Evolutionary conservation across 805 yeast genomes (phyloP).

Genomic region (Candida stauntonica): DNA sequence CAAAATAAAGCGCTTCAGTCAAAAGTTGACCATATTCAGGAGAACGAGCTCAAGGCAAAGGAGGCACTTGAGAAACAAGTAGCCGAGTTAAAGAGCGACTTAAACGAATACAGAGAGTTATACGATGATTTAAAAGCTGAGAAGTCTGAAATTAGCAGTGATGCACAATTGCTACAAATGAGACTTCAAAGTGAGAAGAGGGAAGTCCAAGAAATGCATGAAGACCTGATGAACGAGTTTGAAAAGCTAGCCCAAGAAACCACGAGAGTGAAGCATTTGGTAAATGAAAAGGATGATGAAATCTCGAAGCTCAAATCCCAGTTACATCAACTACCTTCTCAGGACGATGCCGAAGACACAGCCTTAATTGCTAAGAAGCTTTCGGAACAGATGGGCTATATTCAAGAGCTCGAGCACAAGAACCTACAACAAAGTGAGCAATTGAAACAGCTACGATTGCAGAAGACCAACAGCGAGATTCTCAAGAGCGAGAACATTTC

Average conservation of each 20-base stretch:
- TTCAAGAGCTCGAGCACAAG: constrained; percentile 46
- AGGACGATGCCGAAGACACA: constrained; percentile 23
- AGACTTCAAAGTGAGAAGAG: constrained; percentile 7
- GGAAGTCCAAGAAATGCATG: constrained; percentile 5
- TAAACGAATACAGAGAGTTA: constrained; percentile 13
- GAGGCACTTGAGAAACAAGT: constrained; percentile 21
- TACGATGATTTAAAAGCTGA: constrained; percentile 8
- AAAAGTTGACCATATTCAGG: constrained; percentile 26
- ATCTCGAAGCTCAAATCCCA: constrained; percentile 2
- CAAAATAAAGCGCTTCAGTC: constrained; percentile 29
- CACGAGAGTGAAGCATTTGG: neutral
- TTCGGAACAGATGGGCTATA: constrained; percentile 40
- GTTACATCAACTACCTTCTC: constrained; percentile 31
- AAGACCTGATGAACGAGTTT: constrained; percentile 6
- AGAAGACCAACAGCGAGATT: constrained; percentile 43
- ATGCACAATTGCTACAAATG: neutral
- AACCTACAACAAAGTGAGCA: constrained; percentile 50
- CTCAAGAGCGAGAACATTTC: constrained; percentile 51
- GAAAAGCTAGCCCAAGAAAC: constrained; percentile 6
- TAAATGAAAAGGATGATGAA: constrained; percentile 5
- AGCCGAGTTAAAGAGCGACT: constrained; percentile 16
- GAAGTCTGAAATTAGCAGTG: neutral
- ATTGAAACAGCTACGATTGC: constrained; percentile 44
- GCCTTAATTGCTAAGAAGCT: constrained; percentile 26
- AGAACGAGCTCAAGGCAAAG: constrained; percentile 22